Evolutionary conservation across 2,329 filamentous ascomycete genomes (phyloP).

Genomic region (Nothomitra cinnamomea): DNA sequence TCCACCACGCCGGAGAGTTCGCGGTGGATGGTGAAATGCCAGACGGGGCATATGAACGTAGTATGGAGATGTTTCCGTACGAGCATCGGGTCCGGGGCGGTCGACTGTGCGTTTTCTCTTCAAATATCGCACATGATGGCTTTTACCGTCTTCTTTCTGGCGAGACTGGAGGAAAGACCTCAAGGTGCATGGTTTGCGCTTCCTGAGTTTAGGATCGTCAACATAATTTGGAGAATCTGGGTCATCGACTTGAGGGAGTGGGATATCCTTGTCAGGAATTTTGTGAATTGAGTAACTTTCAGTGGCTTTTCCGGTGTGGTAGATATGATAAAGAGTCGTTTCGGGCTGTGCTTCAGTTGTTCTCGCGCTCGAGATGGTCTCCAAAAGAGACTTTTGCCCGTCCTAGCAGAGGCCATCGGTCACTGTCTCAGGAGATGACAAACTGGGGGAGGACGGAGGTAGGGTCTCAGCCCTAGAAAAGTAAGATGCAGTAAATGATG

Average conservation of each 20-base stretch:
- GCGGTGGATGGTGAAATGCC: background rate
- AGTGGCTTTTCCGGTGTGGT: background rate
- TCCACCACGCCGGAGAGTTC: background rate
- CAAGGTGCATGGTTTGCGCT: background rate
- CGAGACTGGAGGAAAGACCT: background rate
- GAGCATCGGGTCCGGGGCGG: background rate
- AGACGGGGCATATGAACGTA: background rate
- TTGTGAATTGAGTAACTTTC: background rate
- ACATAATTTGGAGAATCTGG: background rate
- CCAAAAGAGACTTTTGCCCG: too few relatives aligned
- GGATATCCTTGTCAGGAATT: background rate
- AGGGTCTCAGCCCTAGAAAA: too few relatives aligned
- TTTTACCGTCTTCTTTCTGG: background rate
- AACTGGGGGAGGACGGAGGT: too few relatives aligned
- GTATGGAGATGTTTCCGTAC: background rate
- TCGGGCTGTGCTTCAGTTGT: too few relatives aligned
- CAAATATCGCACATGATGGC: background rate
- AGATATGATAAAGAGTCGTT: background rate
- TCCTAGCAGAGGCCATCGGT: too few relatives aligned
- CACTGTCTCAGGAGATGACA: too few relatives aligned
- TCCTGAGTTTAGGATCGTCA: background rate
- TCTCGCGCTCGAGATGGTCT: too few relatives aligned
- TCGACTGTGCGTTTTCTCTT: background rate
- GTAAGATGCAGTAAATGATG: too few relatives aligned
- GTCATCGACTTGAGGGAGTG: background rate